Percentiles rank a stretch among this genome's conserved stretches.
phyloP scores from a whole-genome alignment of 75 land plant species.

The Ceratopteris richardii region DNA sequence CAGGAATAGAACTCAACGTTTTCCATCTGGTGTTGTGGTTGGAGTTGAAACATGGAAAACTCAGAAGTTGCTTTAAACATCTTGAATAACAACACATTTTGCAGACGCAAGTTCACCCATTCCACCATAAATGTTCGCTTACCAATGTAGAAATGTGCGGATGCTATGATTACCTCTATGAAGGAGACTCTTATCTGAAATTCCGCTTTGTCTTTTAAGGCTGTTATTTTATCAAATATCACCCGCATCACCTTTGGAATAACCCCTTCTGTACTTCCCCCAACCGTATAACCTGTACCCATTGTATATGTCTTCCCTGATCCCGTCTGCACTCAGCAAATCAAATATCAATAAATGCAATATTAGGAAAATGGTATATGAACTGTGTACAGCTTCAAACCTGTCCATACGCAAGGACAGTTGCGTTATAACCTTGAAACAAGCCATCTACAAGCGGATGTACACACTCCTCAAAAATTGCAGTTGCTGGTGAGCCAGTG shows the following conservation, averaged over 20 bases:
- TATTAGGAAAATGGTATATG: neutral
- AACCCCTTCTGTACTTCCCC: conserved; percentile 56
- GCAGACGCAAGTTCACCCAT: too few species aligned
- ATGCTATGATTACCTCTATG: conserved; percentile 69
- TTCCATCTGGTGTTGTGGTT: too few species aligned
- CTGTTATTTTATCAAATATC: conserved; percentile 62
- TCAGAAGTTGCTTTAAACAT: neutral
- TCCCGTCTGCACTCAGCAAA: conserved; percentile 55
- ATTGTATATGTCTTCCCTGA: conserved; percentile 98
- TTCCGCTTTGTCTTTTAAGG: conserved; percentile 51
- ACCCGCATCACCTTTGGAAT: conserved; percentile 86
- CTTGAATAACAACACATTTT: neutral
- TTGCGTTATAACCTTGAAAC: conserved; percentile 93
- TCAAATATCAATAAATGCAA: conserved; percentile 1
- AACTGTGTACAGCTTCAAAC: conserved; percentile 19
- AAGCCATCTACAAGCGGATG: conserved; percentile 86
- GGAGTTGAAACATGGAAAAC: too few species aligned
- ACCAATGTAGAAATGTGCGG: too few species aligned
- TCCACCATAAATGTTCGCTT: too few species aligned
- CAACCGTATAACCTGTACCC: conserved; percentile 93
- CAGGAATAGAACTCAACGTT: too few species aligned
- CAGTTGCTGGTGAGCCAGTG: conserved; percentile 33
- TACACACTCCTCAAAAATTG: conserved; percentile 71
- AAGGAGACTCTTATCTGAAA: conserved; percentile 88
- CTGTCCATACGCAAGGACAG: conserved; percentile 99